Percentiles rank a stretch among this genome's conserved stretches.
These are phyloP conservation scores for Cladophialophora carrionii DNA, from an alignment of 2,329 filamentous ascomycete species.

Conservation along the genomic window DNA sequence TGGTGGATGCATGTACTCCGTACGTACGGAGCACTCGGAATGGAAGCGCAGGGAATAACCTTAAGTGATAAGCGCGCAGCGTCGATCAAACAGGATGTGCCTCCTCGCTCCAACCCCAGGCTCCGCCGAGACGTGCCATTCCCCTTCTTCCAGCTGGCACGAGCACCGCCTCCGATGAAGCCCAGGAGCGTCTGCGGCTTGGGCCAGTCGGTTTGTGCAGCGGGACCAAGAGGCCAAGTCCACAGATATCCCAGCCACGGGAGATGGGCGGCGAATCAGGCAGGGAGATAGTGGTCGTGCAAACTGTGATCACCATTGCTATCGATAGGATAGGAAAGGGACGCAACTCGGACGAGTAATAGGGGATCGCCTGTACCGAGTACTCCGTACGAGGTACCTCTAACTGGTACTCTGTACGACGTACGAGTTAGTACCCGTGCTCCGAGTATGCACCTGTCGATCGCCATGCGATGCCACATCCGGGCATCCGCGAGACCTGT, in stretches of 20 bases:
- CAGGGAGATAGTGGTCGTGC: background rate
- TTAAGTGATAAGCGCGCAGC: background rate
- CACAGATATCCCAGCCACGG: no score
- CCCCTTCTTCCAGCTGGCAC: constrained; percentile 3
- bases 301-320: background rate
- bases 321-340: background rate
- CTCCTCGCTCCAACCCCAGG: background rate
- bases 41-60: background rate
- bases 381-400: no score
- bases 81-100: background rate
- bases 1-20: background rate
- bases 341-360: background rate
- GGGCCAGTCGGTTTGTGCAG: no score
- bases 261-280: background rate
- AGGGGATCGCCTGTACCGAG: background rate
- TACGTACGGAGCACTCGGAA: background rate
- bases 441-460: background rate
- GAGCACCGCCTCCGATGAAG: background rate
- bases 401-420: no score
- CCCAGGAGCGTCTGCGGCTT: background rate
- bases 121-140: background rate
- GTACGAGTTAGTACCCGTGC: no score
- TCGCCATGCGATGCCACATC: background rate
- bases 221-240: background rate
- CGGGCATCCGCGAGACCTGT: background rate